Base-by-base conservation (phyloP, 2,329 filamentous ascomycete species). In the Lasiodiplodia sp. region DNA sequence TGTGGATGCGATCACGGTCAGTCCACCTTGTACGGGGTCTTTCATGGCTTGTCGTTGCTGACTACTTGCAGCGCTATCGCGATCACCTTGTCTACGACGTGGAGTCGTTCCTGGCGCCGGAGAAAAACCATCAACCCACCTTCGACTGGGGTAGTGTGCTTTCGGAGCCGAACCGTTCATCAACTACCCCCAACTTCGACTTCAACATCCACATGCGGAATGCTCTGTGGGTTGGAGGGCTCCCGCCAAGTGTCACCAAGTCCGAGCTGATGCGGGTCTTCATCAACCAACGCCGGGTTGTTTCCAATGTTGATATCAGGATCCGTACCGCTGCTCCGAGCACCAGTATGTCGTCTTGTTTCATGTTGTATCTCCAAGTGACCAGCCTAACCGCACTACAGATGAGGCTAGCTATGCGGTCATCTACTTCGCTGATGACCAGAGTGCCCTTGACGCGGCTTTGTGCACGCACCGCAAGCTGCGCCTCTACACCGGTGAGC, bases 161-260 rank as follows among this genome's bases (percentile, higher is more conserved):
- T 4, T 5, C 23, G 18, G 23, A 37, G n/a, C 67, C 67, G 2
- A 23, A 38, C 21, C 37, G 23, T 8, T 34, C 8, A 2, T 44
- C 34, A 1, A 64, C 4, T 4, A 18, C 23, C 8, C 67, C 67
- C 8, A 5, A 21, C 23, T 68, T 55, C 25, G 21, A 68, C 7
- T 25, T 58, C 8, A 10, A 18, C 1, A 40, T 25, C 16, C 34
- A 68, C 28, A 21, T 63, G 11, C 51, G n/a, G 14, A 38, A 38
- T 16, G 66, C 56, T 10, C 55, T 67, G 18, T 67, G 56, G 55
- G 37, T 67, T 10, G 66, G 66, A 4, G 56, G 52, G 18, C 66
- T 67, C 16, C 66, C 66, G 4, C 38, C 55, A 2, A 44, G 28
- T 14, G 28, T 67, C n/a, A 62, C 56, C 16, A 67, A 67, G 34